Base-by-base conservation (phyloP, 768 basidiomycete species). In the Tylopilus plumbeoviolaceoides region DNA sequence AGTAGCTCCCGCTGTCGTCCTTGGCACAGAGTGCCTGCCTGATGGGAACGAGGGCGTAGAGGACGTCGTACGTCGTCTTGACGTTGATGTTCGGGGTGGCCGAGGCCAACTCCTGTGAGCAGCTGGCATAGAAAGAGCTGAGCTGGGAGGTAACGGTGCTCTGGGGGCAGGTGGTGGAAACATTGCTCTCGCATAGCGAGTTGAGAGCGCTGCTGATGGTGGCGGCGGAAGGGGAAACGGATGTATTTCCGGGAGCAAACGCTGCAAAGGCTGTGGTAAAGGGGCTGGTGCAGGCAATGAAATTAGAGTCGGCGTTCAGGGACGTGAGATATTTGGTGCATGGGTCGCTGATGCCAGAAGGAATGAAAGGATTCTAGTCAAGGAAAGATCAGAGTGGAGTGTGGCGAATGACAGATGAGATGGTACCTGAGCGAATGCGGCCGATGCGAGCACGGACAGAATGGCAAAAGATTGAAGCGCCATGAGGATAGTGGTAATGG, bases 11-110 rank as follows among this genome's bases (percentile, higher is more conserved):
- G 44, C 62, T 73, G 62, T 84, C 82, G 62, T 88, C 82, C 77
- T 90, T 89, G 43, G 85, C 59, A 73, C 95, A 98, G 28, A 91
- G 65, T 25, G 92, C 85, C 7, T 66, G 59, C 55, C 72, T 73
- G 65, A 95, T 66, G 8, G 94, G 92, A 11, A 65, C 56, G 42
- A 95, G 57, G 53, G 77, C 58, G 73, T 91, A 99, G 27, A 98
- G 72, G 28, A 83, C 73, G 65, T 98, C 95, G 72, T 98, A 99
- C 2, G 80, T 70, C 25, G 70, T 60, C 66, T 81, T 66, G 43
- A 97, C 87, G 23, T 75, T 66, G 1, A 42, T 1, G 57, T 78
- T 79, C 44, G 72, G 64, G 44, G 51, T 63, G 10, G 28, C 28
- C 28, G 78, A 71, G 4, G 81, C 82, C 59, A 99, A 73, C 73